Percentiles rank a stretch among this genome's conserved stretches.
phyloP scores from a whole-genome alignment of 202 grass and related monocot genomes.

The Zoysia matrella region DNA sequence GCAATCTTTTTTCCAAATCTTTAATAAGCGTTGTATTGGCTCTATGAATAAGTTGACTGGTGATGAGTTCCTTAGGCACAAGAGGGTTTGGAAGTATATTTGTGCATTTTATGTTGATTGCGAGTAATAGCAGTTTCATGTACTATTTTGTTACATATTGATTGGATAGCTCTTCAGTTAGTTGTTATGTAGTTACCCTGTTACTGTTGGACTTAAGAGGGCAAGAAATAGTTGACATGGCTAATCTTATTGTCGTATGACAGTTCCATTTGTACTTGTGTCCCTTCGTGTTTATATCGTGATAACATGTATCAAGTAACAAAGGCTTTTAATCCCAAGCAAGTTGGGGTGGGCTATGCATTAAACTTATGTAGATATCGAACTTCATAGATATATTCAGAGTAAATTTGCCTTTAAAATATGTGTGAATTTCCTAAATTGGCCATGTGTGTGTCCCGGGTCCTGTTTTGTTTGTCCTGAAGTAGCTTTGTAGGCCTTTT shows the following conservation, averaged over 20 bases:
- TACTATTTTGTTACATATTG: too few species aligned
- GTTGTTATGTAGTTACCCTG: background rate
- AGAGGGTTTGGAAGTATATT: too few species aligned
- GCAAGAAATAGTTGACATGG: background rate
- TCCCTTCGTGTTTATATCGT: conserved; percentile 13
- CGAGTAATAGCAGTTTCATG: too few species aligned
- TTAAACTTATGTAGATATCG: background rate
- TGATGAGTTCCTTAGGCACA: too few species aligned
- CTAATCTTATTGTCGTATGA: background rate
- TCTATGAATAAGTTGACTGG: too few species aligned
- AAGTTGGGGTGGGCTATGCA: background rate
- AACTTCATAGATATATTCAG: background rate
- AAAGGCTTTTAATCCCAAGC: background rate
- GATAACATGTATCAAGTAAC: background rate
- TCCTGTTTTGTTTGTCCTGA: conserved; percentile 6
- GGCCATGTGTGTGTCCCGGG: background rate
- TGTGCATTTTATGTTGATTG: too few species aligned
- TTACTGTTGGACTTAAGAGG: background rate
- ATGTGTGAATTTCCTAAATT: conserved; percentile 12
- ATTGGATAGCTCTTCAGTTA: background rate
- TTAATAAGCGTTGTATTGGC: too few species aligned
- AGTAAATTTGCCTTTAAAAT: conserved; percentile 21
- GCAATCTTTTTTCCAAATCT: too few species aligned
- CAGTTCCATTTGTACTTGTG: conserved; percentile 22
- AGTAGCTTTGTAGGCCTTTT: background rate